Conservation (phyloP, 345 rosid species). For the Moricandia moricandioides region DNA sequence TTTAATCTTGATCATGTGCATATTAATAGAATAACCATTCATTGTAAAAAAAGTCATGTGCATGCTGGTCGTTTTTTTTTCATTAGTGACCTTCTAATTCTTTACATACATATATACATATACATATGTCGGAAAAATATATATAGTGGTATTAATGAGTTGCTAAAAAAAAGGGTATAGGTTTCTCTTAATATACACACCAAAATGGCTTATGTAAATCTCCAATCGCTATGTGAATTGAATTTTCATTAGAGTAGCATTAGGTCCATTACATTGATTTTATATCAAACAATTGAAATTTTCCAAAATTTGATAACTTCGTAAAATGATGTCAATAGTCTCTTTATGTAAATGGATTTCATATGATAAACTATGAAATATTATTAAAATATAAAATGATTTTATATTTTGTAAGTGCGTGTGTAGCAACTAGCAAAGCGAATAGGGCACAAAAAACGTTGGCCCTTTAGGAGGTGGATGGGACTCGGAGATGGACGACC, state of each 20-base stretch:
- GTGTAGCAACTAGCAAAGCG: constrained; percentile 19
- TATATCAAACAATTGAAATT: background rate
- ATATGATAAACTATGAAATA: background rate
- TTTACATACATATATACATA: background rate
- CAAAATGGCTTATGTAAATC: background rate
- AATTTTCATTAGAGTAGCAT: background rate
- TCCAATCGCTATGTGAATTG: background rate
- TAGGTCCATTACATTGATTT: background rate
- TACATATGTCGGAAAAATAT: background rate
- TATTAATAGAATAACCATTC: too few species aligned
- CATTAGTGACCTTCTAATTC: background rate
- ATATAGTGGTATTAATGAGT: background rate
- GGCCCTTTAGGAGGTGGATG: constrained; percentile 32
- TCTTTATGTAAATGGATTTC: background rate
- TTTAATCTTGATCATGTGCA: background rate
- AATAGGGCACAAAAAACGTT: constrained; percentile 12
- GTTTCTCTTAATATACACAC: background rate
- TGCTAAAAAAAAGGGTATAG: background rate
- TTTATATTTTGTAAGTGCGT: constrained; percentile 1
- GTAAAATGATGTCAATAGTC: background rate
- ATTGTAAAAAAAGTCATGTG: too few species aligned
- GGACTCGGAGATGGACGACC: background rate
- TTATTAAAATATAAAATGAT: background rate
- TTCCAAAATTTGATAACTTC: background rate
- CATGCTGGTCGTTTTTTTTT: background rate